Base-by-base conservation (phyloP, 2,329 filamentous ascomycete species). In the Chalaropsis ovoidea region DNA sequence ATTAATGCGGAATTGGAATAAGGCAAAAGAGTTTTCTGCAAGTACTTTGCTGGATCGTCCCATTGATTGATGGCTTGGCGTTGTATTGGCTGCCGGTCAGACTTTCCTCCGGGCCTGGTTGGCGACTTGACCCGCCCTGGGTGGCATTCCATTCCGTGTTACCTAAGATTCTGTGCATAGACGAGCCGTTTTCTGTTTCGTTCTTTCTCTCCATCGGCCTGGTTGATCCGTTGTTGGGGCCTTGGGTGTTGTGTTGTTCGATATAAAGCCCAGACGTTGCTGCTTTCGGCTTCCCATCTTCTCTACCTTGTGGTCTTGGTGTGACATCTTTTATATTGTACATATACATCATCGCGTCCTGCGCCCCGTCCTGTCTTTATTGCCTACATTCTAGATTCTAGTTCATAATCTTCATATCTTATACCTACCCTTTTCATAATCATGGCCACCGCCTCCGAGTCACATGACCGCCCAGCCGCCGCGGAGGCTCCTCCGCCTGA, bases 381-480 rank as follows among this genome's bases (percentile, higher is more conserved):
- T 47, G 4, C 5, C 43, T n/a, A 5, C n/a, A 17, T 47, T 19
- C 27, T 35, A n/a, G 2, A 27, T 3, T 4, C 27, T 10, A 3
- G 27, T 1, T 13, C 13, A 8, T 39, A 10, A 45, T 17, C 52
- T 17, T 45, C 41, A 24, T 17, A 24, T 63, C 13, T 8, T 27
- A 15, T 27, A 35, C 42, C 45, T 22, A 8, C 31, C 17, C 19
- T 41, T 54, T 19, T 2, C 42, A 3, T 11, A 24, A 60, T 52
- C 39, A 67, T 65, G 61, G 41, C 35, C 2, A 15, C 61, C 43
- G 49, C 22, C 65, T 61, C 56, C 10, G 31, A 52, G 17, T 31
- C 66, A 10, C 58, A 60, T n/a, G 45, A 22, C 45, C 56, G 31
- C 15, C 54, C 66, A n/a, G 63, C 35, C 13, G 31, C 60, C 45